Percentiles rank a stretch among this genome's conserved stretches.
These are phyloP conservation scores for Barnettozyma sucrosica DNA, from an alignment of 805 yeast genomes.

Conservation along the genomic window DNA sequence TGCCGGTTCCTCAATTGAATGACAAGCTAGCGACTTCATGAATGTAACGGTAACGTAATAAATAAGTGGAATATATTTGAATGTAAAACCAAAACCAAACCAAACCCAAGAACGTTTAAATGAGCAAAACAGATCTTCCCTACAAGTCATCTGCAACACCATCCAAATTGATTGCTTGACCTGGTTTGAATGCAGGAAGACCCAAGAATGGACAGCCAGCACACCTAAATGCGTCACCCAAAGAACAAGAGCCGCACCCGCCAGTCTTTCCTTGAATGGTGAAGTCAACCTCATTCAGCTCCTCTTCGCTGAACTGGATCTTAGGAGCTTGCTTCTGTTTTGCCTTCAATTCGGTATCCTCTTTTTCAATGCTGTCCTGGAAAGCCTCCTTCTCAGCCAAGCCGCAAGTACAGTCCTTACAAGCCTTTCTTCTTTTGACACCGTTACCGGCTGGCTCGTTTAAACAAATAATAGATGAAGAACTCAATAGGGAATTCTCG, in stretches of 20 bases:
- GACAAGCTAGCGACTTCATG: neutral
- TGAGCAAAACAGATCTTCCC: slow-evolving; percentile 1
- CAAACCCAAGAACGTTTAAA: neutral
- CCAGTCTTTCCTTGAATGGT: slow-evolving; percentile 97
- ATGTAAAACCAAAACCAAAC: neutral
- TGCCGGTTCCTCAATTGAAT: too few species aligned
- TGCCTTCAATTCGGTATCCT: slow-evolving; percentile 30
- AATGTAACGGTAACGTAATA: neutral
- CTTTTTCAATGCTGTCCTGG: slow-evolving; percentile 34
- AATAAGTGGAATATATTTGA: neutral
- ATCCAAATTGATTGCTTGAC: slow-evolving; percentile 77
- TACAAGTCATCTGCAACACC: slow-evolving; percentile 73
- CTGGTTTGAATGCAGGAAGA: slow-evolving; percentile 96
- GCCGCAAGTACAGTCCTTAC: slow-evolving; percentile 98
- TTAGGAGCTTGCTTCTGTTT: slow-evolving; percentile 34
- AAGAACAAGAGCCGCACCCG: slow-evolving; percentile 94
- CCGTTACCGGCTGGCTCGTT: slow-evolving; percentile 49
- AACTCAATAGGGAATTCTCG: slow-evolving; percentile 26
- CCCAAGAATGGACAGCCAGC: slow-evolving; percentile 98
- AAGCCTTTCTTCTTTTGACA: slow-evolving; percentile 75
- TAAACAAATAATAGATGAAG: slow-evolving; percentile 32
- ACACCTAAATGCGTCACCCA: slow-evolving; percentile 98
- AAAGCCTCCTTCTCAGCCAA: slow-evolving; percentile 79
- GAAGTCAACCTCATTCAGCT: slow-evolving; percentile 86
- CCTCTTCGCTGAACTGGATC: slow-evolving; percentile 54